Evolutionary conservation across 148 eudicot genomes (phyloP), one percentile per base, ranked within the genome.

Genomic region (Rhododendron williamsianum): DNA sequence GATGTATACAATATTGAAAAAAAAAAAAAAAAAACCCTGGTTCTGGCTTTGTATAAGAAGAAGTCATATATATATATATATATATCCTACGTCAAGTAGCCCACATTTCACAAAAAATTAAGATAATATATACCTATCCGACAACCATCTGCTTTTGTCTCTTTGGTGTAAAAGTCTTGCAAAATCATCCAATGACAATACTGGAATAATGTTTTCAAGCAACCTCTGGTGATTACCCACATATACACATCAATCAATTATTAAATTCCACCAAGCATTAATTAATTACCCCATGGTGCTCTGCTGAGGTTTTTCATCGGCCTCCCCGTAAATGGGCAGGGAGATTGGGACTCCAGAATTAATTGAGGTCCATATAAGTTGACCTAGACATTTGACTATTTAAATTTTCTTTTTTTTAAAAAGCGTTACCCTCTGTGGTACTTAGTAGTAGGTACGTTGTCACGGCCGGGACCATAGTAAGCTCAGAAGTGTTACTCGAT

Each of bases 131-230:
- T 9, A 41, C n/a, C 36, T 58, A 41, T 36, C 35, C 18, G 27
- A 38, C 33, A 36, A 23, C 3, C 8, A 58, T 21, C 13, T 48
- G 35, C 12, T 46, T 76, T 81, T 81, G 49, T 60, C 84, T 81
- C 33, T 38, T 81, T 41, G 71, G 23, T 35, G 27, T 81, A 36
- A 60, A 65, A 43, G 41, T 27, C 46, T 52, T 3, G 9, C 10
- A 19, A 43, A 67, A 71, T 83, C 78, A 83, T 48, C 78, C 78
- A 69, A 71, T 46, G 16, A 71, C 9, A 71, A 71, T 10, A 38
- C 60, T 10, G 51, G 85, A 71, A 83, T 48, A 71, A 83, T 48
- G 51, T 46, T 30, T 83, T 1, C 2, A 83, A 71, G 85, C 41
- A 83, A 83, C 63, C 35, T 69, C 38, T 63, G 21, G 76, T 46